Percentiles rank a stretch among this genome's conserved stretches.
Conservation (phyloP, 768 basidiomycete species). For the Termitomyces eurrhizus region DNA sequence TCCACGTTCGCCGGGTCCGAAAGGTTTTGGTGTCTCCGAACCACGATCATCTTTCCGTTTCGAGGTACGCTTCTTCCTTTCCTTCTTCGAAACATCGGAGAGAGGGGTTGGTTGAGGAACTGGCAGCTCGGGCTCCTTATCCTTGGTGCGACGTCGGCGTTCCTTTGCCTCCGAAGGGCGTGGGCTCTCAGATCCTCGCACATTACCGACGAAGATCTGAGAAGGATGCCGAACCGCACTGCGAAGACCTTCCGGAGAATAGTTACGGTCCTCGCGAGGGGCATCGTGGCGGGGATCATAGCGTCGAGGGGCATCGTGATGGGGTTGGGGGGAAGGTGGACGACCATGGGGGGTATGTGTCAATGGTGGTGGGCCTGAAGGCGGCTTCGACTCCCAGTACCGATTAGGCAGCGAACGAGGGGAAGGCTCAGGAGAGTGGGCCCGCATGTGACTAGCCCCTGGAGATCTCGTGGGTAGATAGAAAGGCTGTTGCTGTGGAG, state of each 20-base stretch:
- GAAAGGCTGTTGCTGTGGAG: constrained; percentile 30
- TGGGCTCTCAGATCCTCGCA: constrained; percentile 61
- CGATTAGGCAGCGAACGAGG: constrained; percentile 49
- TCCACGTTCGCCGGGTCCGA: constrained; percentile 26
- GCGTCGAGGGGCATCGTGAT: constrained; percentile 45
- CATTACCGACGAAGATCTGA: constrained; percentile 24
- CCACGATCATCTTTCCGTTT: constrained; percentile 44
- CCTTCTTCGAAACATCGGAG: constrained; percentile 52
- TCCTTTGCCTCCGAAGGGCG: constrained; percentile 45
- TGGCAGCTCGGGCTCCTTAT: constrained; percentile 37
- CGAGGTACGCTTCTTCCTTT: constrained; percentile 46
- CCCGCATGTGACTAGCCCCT: constrained; percentile 28
- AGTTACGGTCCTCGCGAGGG: constrained; percentile 38
- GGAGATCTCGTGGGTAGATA: constrained; percentile 43
- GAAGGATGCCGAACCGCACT: constrained; percentile 28
- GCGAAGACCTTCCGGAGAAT: constrained; percentile 47
- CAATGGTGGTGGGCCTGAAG: constrained; percentile 25
- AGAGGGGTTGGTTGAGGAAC: constrained; percentile 22
- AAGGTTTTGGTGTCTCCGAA: constrained; percentile 42
- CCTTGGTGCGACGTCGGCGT: constrained; percentile 43
- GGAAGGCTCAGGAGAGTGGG: constrained; percentile 56
- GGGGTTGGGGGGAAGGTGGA: constrained; percentile 30
- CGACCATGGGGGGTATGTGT: constrained; percentile 26
- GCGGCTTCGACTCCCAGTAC: constrained; percentile 64
- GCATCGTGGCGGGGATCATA: constrained; percentile 65